Base-by-base conservation (phyloP, 2,329 filamentous ascomycete genomes). In the Sporothrix mexicana region DNA sequence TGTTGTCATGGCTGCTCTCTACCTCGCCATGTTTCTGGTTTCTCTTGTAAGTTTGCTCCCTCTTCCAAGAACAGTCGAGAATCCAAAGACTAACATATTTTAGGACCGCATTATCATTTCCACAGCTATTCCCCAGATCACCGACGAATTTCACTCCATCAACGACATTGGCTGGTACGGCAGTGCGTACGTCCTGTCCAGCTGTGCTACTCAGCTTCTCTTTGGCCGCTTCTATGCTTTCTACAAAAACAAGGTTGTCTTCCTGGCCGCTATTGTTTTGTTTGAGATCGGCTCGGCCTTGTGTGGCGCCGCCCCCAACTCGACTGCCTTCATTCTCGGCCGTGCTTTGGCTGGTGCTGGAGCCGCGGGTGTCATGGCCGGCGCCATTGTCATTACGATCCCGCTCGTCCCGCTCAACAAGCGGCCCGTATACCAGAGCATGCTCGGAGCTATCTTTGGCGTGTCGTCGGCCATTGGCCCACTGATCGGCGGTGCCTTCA, bases 191-290 rank as follows among this genome's bases (percentile, higher is more conserved):
- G 66, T 75, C 49, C 64, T 76, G 23, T 53, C 74, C 25, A 73
- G 62, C 30, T 76, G 74, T 59, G 71, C 76, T 10, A 75, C 76
- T 25, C 82, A 83, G 76, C 79, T 83, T 15, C 73, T 81, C 47
- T 84, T 81, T 59, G 81, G 82, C 73, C 82, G 82, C 74, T 72
- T 83, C 53, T 84, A 83, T 74, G 79, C 77, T 55, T 81, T 83
- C 76, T 82, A 79, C 75, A 78, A 78, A 59, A 76, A 83, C 72
- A 82, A 82, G 71, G 55, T 61, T 20, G 75, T 78, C 70, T 81
- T 80, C 70, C 74, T 82, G 17, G 57, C 73, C 41, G 75, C 78
- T 47, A 77, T 83, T 51, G 20, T 79, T 15, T 75, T 82, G n/a
- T 83, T 82, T 74, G 81, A 83, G 76, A 73, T 81, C 57, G 82